phyloP scores from a whole-genome alignment of 1,139 yeast genomes.

The Spathaspora sp. region DNA sequence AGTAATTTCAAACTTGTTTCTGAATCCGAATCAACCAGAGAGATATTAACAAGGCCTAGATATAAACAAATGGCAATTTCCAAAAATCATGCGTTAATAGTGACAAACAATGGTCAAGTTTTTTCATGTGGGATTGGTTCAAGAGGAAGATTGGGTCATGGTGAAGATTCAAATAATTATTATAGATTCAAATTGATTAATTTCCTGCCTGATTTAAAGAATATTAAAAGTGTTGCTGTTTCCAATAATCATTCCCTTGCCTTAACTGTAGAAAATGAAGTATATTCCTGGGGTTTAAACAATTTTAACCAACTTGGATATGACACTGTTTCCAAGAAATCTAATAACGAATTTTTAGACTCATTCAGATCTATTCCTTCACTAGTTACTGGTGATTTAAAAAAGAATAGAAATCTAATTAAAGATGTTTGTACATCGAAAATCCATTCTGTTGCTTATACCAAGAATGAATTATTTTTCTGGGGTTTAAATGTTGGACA shows the following conservation, averaged over 20 bases:
- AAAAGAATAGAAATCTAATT: conserved; percentile 23
- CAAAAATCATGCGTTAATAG: conserved; percentile 63
- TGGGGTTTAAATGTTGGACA: conserved; percentile 93
- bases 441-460: conserved; percentile 67
- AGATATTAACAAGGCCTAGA: conserved; percentile 35
- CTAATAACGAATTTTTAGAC: conserved; percentile 29
- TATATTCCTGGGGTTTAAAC: conserved; percentile 82
- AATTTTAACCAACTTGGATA: conserved; percentile 66
- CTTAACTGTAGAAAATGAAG: conserved; percentile 48
- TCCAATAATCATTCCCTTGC: conserved; percentile 69
- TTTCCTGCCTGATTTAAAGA: conserved; percentile 21
- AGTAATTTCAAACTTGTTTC: conserved; percentile 17
- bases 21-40: conserved; percentile 12
- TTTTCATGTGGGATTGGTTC: conserved; percentile 68
- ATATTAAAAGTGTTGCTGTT: conserved; percentile 44
- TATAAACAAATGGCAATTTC: conserved; percentile 51
- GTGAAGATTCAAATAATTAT: conserved; percentile 31
- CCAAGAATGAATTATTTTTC: conserved; percentile 50
- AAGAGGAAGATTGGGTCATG: conserved; percentile 70
- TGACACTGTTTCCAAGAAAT: conserved; percentile 21
- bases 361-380: conserved; percentile 48
- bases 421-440: conserved; percentile 67
- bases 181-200: conserved; percentile 39
- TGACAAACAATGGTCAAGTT: conserved; percentile 56
- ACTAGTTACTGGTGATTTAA: conserved; percentile 50